Base-by-base conservation (phyloP, 1,284 basidiomycete species). In the Cryptococcus sp. region DNA sequence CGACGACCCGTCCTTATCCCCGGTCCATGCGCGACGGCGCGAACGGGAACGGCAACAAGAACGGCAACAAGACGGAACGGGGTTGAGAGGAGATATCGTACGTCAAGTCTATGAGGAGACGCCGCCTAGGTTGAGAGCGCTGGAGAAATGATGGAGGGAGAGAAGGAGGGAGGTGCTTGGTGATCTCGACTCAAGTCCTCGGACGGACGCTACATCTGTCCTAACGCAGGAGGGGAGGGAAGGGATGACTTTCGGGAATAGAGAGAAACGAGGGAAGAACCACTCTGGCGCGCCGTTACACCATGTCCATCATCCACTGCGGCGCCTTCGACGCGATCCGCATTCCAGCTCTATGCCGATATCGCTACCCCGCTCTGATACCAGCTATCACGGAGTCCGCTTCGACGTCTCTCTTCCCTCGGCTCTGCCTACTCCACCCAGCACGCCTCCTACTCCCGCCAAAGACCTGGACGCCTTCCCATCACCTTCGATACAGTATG, bases 111-210 rank as follows among this genome's bases (percentile, higher is more conserved):
- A 66, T n/a, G 61, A 67, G 19, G 67, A 67, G 11, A 77, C 75
- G 15, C 75, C 75, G 15, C 57, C 60, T 13, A 56, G 53, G 40
- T 61, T 77, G 41, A 61, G 66, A 50, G 61, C 56, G 47, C 65
- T 71, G 10, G 72, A 73, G 56, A 61, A 45, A 20, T 69, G 67
- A 52, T 78, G 77, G 72, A 66, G 68, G 41, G 62, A 52, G 38
- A 59, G 52, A 57, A 58, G 71, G 39, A 61, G 50, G 57, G 46
- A 11, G 17, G 46, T 35, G 13, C 31, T 35, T 13, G 31, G 8
- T 13, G 31, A 35, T 35, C 7, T 10, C 3, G 31, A 35, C 2
- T 10, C 31, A 8, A 35, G 2, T 35, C 13, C 31, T 35, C 31
- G 2, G 13, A 3, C 10, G 13, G 13, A 35, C 31, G 8, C 7